phyloP scores from a whole-genome alignment of 2,329 filamentous ascomycete genomes.

The Ilyonectria robusta region DNA sequence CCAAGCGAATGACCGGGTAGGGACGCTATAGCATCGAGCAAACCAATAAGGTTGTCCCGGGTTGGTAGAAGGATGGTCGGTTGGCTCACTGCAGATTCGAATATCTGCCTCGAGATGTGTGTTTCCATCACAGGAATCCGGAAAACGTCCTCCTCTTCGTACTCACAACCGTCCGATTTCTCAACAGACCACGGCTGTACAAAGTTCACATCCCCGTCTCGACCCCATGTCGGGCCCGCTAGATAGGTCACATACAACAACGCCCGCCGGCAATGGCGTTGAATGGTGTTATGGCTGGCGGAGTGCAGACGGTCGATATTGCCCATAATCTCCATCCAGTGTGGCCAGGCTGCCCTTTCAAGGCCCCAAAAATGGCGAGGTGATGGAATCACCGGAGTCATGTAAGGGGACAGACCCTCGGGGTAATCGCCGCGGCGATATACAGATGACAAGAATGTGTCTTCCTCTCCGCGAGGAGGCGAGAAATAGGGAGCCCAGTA shows the following conservation, averaged over 20 bases:
- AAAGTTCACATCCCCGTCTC: slow-evolving; percentile 12
- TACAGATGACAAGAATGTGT: neutral
- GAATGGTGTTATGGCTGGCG: neutral
- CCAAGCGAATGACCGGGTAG: neutral
- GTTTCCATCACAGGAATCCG: slow-evolving; percentile 10
- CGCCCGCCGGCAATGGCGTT: slow-evolving; percentile 2
- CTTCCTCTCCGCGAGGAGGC: neutral
- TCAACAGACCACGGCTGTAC: slow-evolving; percentile 9
- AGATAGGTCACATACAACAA: slow-evolving; percentile 8
- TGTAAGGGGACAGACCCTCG: neutral
- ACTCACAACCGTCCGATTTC: neutral
- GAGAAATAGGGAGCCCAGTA: slow-evolving; percentile 24
- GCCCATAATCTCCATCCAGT: slow-evolving; percentile 8
- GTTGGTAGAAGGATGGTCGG: slow-evolving; percentile 6
- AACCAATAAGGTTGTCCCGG: neutral
- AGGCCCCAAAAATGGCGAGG: slow-evolving; percentile 1
- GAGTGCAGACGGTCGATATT: neutral
- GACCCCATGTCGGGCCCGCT: slow-evolving; percentile 6
- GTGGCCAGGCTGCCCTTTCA: slow-evolving; percentile 5
- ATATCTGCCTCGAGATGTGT: neutral
- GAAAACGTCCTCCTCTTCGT: slow-evolving; percentile 9
- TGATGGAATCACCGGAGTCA: slow-evolving; percentile 8
- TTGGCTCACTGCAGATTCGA: neutral
- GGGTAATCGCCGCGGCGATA: slow-evolving; percentile 6
- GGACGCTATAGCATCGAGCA: slow-evolving; percentile 6